A percentile compares a stretch with the other conserved stretches of the same genome.
phyloP scores from a whole-genome alignment of 352 stramenopile species.

The Chrysophaeum taylorii region DNA sequence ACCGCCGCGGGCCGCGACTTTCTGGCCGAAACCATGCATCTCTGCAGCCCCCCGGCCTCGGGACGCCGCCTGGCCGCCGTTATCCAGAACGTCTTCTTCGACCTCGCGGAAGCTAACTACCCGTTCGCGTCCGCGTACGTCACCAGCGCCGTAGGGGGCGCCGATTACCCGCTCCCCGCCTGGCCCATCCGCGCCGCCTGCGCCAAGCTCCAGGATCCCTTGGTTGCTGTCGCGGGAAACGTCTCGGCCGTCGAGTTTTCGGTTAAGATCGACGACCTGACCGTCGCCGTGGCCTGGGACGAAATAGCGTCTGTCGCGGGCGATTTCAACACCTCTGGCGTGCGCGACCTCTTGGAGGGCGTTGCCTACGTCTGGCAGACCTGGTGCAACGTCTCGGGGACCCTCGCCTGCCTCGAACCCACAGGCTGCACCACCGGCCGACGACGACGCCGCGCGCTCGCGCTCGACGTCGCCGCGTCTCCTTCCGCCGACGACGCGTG shows the following conservation, averaged over 20 bases:
- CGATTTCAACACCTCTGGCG: background rate
- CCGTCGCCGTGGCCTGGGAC: slow-evolving; percentile 12
- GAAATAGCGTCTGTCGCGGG: background rate
- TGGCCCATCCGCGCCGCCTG: slow-evolving; percentile 82
- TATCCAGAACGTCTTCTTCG: slow-evolving; percentile 76
- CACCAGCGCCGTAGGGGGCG: slow-evolving; percentile 37
- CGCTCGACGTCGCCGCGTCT: background rate
- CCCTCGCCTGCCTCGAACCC: slow-evolving; percentile 19
- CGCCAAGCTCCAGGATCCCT: slow-evolving; percentile 41
- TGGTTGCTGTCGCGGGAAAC: slow-evolving; percentile 3
- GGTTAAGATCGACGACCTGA: background rate
- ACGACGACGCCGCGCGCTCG: slow-evolving; percentile 3
- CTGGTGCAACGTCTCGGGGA: slow-evolving; percentile 45
- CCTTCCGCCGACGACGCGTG: slow-evolving; percentile 12
- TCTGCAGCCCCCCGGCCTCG: slow-evolving; percentile 35
- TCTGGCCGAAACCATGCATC: slow-evolving; percentile 1
- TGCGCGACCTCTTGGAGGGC: slow-evolving; percentile 24
- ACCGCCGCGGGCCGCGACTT: slow-evolving; percentile 27
- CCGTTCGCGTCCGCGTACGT: slow-evolving; percentile 80
- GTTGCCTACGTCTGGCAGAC: slow-evolving; percentile 34
- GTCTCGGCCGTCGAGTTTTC: slow-evolving; percentile 19
- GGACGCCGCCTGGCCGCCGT: slow-evolving; percentile 34
- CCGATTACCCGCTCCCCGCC: slow-evolving; percentile 53
- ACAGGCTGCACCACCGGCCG: background rate
- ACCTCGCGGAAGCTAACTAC: slow-evolving; percentile 79